Conservation (phyloP, 1,284 basidiomycete genomes). For the Sporisorium sorghi region DNA sequence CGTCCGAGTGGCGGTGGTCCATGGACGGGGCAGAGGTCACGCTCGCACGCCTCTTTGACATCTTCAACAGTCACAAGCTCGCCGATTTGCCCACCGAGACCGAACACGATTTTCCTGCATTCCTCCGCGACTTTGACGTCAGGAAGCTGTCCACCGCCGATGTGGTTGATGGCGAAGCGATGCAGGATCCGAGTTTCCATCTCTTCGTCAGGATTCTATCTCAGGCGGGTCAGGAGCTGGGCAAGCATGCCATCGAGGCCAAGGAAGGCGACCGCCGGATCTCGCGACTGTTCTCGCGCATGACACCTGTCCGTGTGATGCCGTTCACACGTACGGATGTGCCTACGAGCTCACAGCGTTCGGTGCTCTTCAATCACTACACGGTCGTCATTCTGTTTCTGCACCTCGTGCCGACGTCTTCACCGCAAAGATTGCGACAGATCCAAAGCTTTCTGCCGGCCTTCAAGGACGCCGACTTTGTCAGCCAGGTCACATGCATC, state of each 20-base stretch:
- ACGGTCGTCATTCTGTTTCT: conserved; percentile 81
- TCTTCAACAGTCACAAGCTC: conserved; percentile 85
- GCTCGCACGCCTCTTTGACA: conserved; percentile 78
- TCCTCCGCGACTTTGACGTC: conserved; percentile 75
- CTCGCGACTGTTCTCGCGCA: conserved; percentile 81
- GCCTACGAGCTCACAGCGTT: conserved; percentile 76
- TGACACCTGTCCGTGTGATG: conserved; percentile 80
- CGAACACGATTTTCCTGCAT: conserved; percentile 79
- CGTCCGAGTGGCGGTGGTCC: conserved; percentile 80
- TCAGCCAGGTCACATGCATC: conserved; percentile 80
- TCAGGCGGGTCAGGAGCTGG: conserved; percentile 72
- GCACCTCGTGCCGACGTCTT: conserved; percentile 77
- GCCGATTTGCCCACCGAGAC: conserved; percentile 80
- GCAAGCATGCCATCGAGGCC: conserved; percentile 21
- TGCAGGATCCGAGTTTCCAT: conserved; percentile 79
- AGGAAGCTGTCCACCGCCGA: conserved; percentile 15
- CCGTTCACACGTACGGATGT: conserved; percentile 51
- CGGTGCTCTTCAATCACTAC: conserved; percentile 88
- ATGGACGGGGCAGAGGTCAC: conserved; percentile 73
- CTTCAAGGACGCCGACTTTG: conserved; percentile 78
- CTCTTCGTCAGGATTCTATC: conserved; percentile 83
- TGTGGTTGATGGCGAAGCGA: conserved; percentile 67
- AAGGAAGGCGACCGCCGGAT: conserved; percentile 70
- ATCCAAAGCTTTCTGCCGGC: conserved; percentile 76
- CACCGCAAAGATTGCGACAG: conserved; percentile 75